Evolutionary conservation across 305 asterid genomes (phyloP), one percentile per base, ranked within the genome.

Genomic region (Nicotiana rustica): DNA sequence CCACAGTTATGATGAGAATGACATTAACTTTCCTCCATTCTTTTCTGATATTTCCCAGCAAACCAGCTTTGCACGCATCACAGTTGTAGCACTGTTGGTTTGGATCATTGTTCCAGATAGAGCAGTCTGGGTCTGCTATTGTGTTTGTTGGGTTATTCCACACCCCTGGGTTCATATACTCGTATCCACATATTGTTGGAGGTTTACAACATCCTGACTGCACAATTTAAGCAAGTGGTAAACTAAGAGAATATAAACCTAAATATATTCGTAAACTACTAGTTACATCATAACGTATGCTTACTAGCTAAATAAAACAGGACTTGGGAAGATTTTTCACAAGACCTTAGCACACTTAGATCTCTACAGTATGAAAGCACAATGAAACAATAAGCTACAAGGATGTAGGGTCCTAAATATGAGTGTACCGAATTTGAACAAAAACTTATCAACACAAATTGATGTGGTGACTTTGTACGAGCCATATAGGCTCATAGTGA

Each of bases 171-270:
- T 85, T 89, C 62, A 88, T 85, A 38, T 87, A 93, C 62, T 92
- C 93, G 89, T 80, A 89, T 10, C 95, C 98, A 60, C 97, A 93
- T 12, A 85, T 67, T 57, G 87, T 85, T 38, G 98, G 97, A 57
- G 98, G 98, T 89, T 95, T 95, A 81, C 98, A 95, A 83, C 97
- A 93, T 18, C 98, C 97, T 2, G 98, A 89, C 98, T 94, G 89
- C 67, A 86, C 21, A 77, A n/a, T 29, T 47, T 38, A 17, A 69
- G n/a, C 57, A 10, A 69, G 5, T n/a, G 33, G n/a, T 10, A 4
- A 62, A 62, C 67, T 9, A 62, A 19, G 35, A 62, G 31, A 36
- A 69, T 9, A 38, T 38, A 68, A 33, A 33, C 4, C 55, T 68
- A 68, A n/a, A 38, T 69, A 69, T 4, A 68, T 29, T 38, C 8